phyloP scores from a whole-genome alignment of 371 early-diverging fungal genomes.

The Conidiobolus coronatus region DNA sequence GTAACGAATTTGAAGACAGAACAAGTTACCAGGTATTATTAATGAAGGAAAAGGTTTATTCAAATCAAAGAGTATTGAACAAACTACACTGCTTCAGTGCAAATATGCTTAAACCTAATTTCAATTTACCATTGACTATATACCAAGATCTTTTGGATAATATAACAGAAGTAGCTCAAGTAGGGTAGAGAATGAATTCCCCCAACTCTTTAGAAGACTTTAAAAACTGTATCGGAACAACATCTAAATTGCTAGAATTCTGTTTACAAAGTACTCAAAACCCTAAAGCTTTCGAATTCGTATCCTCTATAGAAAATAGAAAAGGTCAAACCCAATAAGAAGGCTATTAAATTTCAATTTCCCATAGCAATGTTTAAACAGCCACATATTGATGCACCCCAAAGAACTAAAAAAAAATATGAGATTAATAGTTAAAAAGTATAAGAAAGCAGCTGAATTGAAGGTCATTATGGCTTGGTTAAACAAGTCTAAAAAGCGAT shows the following conservation, averaged over 20 bases:
- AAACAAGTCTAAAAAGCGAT: too few relatives aligned
- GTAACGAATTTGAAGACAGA: neutral
- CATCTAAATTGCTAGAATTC: neutral
- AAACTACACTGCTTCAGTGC: neutral
- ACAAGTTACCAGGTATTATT: too few relatives aligned
- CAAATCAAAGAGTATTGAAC: neutral
- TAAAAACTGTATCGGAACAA: neutral
- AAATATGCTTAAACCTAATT: slow-evolving; percentile 4
- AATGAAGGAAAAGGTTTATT: neutral
- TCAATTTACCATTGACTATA: slow-evolving; percentile 10
- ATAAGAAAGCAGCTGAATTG: too few relatives aligned
- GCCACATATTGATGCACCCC: too few relatives aligned
- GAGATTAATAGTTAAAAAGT: too few relatives aligned
- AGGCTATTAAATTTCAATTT: too few relatives aligned
- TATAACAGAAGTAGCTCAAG: slow-evolving; percentile 3
- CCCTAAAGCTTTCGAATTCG: slow-evolving; percentile 1
- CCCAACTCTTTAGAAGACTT: neutral
- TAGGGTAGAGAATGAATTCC: slow-evolving; percentile 7
- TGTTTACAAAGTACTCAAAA: neutral
- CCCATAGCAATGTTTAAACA: too few relatives aligned
- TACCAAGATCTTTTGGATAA: slow-evolving; percentile 8
- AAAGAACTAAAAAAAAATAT: too few relatives aligned
- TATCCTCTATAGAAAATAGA: slow-evolving; percentile 4
- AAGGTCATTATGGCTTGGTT: too few relatives aligned
- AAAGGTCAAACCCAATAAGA: too few relatives aligned